Conservation (phyloP, 371 early-diverging fungal species). For the Actinomucor elegans region DNA sequence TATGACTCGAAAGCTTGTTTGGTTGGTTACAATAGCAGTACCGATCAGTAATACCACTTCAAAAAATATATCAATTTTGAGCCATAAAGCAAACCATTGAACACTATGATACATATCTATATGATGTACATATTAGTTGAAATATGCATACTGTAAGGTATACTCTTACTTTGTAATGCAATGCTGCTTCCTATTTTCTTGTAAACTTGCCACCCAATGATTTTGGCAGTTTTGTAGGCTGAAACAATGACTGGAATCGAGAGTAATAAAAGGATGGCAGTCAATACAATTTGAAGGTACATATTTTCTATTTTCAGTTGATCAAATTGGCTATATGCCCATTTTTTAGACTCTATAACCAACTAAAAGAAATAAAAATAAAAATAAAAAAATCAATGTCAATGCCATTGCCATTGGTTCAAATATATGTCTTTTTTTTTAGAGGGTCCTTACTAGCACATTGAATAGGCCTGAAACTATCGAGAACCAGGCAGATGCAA, state of each 20-base stretch:
- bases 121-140: background rate
- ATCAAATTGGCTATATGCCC: background rate
- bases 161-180: slow-evolving; percentile 13
- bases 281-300: slow-evolving; percentile 10
- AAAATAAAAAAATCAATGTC: no score
- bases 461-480: slow-evolving; percentile 10
- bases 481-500: slow-evolving; percentile 17
- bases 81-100: slow-evolving; percentile 7
- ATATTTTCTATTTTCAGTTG: slow-evolving; percentile 4
- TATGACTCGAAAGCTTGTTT: background rate
- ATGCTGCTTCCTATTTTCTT: slow-evolving; percentile 16
- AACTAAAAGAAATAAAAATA: background rate
- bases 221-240: slow-evolving; percentile 12
- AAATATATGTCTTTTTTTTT: no score
- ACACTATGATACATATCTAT: slow-evolving; percentile 12
- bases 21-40: background rate
- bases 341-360: slow-evolving; percentile 2
- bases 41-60: background rate
- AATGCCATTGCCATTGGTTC: no score
- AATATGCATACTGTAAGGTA: no score
- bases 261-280: background rate
- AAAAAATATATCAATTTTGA: slow-evolving; percentile 17
- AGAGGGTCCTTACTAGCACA: slow-evolving; percentile 10
- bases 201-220: slow-evolving; percentile 20
- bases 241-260: slow-evolving; percentile 7